Evolutionary conservation across 2,329 filamentous ascomycete genomes (phyloP).

Genomic region (Verticillium dahliae): DNA sequence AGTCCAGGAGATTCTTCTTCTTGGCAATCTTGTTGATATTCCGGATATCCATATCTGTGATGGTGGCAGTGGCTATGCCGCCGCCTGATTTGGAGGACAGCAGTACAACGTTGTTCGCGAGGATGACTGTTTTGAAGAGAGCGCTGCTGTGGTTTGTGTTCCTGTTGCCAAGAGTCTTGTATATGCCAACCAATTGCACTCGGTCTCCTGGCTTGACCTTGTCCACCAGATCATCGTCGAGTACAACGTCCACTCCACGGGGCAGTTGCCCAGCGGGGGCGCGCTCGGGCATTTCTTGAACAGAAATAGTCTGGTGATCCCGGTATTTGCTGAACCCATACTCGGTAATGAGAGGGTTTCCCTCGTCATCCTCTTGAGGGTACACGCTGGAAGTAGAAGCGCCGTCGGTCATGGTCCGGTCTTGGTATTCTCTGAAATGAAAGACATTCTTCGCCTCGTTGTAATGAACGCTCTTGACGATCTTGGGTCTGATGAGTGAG

Average conservation of each 20-base stretch:
- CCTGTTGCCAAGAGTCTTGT: constrained; percentile 86
- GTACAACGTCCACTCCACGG: constrained; percentile 88
- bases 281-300: constrained; percentile 98
- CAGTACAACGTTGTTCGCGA: constrained; percentile 92
- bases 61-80: constrained; percentile 82
- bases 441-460: constrained; percentile 84
- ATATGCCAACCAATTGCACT: constrained; percentile 95
- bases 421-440: constrained; percentile 81
- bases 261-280: constrained; percentile 93
- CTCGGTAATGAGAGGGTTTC: constrained; percentile 87
- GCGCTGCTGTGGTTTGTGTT: constrained; percentile 88
- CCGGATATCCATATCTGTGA: constrained; percentile 94
- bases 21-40: constrained; percentile 98
- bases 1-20: constrained; percentile 86
- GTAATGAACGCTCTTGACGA: constrained; percentile 98
- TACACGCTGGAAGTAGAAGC: constrained; percentile 88
- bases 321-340: constrained; percentile 94
- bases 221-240: constrained; percentile 95
- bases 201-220: constrained; percentile 91
- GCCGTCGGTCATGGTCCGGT: constrained; percentile 95
- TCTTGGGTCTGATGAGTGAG: constrained; percentile 89
- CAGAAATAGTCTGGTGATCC: constrained; percentile 95
- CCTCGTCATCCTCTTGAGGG: constrained; percentile 86
- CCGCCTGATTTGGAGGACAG: constrained; percentile 94
- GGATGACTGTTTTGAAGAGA: constrained; percentile 86